Evolutionary conservation across 306 rosid species (phyloP).

Genomic region (Dalbergia oliveri): DNA sequence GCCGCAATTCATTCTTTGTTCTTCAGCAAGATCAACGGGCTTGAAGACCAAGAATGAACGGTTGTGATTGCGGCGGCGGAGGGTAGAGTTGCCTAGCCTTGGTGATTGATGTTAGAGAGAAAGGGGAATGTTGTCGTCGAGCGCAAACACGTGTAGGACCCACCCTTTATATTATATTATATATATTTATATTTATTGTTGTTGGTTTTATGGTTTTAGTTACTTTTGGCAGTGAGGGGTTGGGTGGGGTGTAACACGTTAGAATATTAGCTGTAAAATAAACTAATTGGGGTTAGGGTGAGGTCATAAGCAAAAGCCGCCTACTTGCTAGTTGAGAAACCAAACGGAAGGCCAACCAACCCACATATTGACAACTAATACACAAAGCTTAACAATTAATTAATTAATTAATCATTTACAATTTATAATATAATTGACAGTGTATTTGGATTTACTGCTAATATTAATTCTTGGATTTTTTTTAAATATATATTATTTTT

Average conservation of each 20-base stretch:
- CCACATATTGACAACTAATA: not conserved
- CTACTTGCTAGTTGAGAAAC: not conserved
- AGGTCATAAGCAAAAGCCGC: slow-evolving; percentile 25
- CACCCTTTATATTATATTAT: too few relatives aligned
- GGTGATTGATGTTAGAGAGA: slow-evolving; percentile 20
- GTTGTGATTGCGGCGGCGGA: slow-evolving; percentile 47
- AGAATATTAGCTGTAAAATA: slow-evolving; percentile 4
- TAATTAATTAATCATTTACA: not conserved
- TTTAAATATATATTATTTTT: too few relatives aligned
- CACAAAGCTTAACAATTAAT: not conserved
- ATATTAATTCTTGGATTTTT: not conserved
- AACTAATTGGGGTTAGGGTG: slow-evolving; percentile 10
- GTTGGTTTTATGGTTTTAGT: too few relatives aligned
- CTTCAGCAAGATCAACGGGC: slow-evolving; percentile 52
- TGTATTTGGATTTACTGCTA: not conserved
- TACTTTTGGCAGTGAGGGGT: not conserved
- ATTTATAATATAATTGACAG: not conserved
- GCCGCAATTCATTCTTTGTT: slow-evolving; percentile 36
- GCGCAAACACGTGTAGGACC: too few relatives aligned
- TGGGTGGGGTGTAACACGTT: not conserved
- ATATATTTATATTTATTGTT: too few relatives aligned
- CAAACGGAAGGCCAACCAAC: not conserved
- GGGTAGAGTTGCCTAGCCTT: not conserved
- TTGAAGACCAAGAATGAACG: slow-evolving; percentile 44
- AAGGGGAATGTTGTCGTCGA: not conserved